These are phyloP conservation scores for Aegilops speltoides DNA, from an alignment of 176 grass and related monocot genomes.

Conservation along the genomic window DNA sequence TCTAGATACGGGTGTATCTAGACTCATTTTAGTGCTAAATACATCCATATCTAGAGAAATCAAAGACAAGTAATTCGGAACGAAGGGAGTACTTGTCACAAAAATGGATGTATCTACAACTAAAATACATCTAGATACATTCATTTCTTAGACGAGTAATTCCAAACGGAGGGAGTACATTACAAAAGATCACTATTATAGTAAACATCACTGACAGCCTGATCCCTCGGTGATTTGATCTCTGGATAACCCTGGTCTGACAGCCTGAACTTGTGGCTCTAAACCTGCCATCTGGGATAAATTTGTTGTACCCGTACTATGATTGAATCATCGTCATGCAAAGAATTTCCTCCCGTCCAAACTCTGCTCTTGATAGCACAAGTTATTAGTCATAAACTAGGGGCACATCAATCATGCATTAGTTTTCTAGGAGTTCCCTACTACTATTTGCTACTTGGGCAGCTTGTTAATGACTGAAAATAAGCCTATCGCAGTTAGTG, in stretches of 20 bases:
- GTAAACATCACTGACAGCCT: neutral
- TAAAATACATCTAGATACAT: too few relatives aligned
- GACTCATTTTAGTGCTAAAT: too few relatives aligned
- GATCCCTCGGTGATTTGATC: neutral
- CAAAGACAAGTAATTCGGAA: too few relatives aligned
- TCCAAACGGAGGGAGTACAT: neutral
- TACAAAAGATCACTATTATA: neutral
- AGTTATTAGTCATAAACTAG: neutral
- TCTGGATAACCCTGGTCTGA: neutral
- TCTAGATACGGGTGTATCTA: too few relatives aligned
- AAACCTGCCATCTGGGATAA: neutral
- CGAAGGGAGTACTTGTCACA: too few relatives aligned
- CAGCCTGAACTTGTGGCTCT: conserved; percentile 22
- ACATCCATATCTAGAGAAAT: too few relatives aligned
- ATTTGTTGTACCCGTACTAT: neutral
- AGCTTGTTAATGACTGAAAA: conserved; percentile 13
- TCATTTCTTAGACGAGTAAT: too few relatives aligned
- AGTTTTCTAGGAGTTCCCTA: neutral
- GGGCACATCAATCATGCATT: neutral
- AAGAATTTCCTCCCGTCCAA: conserved; percentile 8
- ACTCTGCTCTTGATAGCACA: conserved; percentile 1
- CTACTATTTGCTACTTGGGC: neutral
- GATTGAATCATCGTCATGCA: neutral
- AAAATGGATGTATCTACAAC: too few relatives aligned
- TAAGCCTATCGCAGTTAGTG: neutral